phyloP scores from a whole-genome alignment of 352 stramenopile species.

The Pythium dissotocum region DNA sequence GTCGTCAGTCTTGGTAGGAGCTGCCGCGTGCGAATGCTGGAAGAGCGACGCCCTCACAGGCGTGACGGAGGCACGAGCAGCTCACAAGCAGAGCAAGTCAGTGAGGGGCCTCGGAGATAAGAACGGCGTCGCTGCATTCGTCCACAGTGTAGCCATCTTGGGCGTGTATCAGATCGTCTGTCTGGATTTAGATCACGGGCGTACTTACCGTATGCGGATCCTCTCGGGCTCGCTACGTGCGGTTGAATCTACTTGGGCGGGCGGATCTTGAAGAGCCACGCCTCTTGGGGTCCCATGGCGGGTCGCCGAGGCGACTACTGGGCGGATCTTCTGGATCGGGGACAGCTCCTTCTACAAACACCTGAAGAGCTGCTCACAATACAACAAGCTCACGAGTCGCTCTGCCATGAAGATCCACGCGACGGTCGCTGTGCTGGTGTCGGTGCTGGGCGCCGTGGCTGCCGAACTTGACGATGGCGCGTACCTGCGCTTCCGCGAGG shows the following conservation, averaged over 20 bases:
- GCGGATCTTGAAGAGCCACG: conserved; percentile 26
- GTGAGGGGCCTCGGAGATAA: not conserved
- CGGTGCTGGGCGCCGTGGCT: not conserved
- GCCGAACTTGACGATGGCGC: not conserved
- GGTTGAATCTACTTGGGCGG: conserved; percentile 4
- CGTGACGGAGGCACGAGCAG: not conserved
- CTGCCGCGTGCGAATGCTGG: conserved; percentile 5
- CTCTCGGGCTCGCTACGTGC: conserved; percentile 3
- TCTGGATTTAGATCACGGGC: conserved; percentile 18
- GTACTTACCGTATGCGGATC: conserved; percentile 7
- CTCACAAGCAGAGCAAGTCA: not conserved
- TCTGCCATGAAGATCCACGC: not conserved
- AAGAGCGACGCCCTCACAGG: not conserved
- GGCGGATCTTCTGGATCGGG: not conserved
- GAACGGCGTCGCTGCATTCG: not conserved
- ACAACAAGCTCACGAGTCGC: not conserved
- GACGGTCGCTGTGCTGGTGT: not conserved
- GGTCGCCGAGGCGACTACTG: not conserved
- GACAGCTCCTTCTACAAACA: not conserved
- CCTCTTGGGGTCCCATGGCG: not conserved
- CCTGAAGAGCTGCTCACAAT: not conserved
- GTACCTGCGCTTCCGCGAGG: conserved; percentile 4
- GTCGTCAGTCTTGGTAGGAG: not conserved
- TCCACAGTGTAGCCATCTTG: conserved; percentile 6
- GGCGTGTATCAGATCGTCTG: not conserved